These are phyloP conservation scores for Aspergillus fumigatus DNA, from an alignment of 2,329 filamentous ascomycete genomes.

Conservation along the genomic window DNA sequence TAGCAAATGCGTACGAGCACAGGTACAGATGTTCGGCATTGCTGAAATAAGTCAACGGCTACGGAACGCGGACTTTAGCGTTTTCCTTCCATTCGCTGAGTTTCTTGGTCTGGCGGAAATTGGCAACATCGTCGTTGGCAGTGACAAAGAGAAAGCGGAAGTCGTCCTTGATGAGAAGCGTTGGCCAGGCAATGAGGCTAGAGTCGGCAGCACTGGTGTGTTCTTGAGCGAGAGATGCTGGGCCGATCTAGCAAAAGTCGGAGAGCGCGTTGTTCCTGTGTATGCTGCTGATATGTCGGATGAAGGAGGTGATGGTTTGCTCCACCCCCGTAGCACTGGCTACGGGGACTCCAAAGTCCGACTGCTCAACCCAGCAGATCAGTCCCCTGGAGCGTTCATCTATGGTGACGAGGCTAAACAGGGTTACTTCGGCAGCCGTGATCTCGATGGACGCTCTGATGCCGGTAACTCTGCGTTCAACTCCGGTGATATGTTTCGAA, in stretches of 20 bases:
- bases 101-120: slow-evolving; percentile 85
- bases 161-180: slow-evolving; percentile 85
- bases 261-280: slow-evolving; percentile 55
- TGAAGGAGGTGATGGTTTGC: slow-evolving; percentile 57
- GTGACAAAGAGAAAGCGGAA: slow-evolving; percentile 86
- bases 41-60: slow-evolving; percentile 94
- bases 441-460: slow-evolving; percentile 81
- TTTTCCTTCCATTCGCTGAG: slow-evolving; percentile 93
- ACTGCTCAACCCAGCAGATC: slow-evolving; percentile 46
- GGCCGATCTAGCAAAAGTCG: slow-evolving; percentile 78
- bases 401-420: slow-evolving; percentile 71
- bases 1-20: slow-evolving; percentile 93
- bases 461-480: slow-evolving; percentile 88
- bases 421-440: slow-evolving; percentile 75
- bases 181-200: slow-evolving; percentile 89
- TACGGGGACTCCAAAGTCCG: slow-evolving; percentile 52
- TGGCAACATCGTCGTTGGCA: slow-evolving; percentile 81
- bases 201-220: slow-evolving; percentile 84
- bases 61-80: slow-evolving; percentile 87
- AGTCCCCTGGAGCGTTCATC: slow-evolving; percentile 56
- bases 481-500: slow-evolving; percentile 95
- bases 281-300: slow-evolving; percentile 56
- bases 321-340: slow-evolving; percentile 43
- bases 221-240: slow-evolving; percentile 96
- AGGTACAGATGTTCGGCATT: slow-evolving; percentile 92